Evolutionary conservation across 2,329 filamentous ascomycete species (phyloP), one percentile per base, ranked within the genome.

Genomic region (Zymoseptoria tritici): DNA sequence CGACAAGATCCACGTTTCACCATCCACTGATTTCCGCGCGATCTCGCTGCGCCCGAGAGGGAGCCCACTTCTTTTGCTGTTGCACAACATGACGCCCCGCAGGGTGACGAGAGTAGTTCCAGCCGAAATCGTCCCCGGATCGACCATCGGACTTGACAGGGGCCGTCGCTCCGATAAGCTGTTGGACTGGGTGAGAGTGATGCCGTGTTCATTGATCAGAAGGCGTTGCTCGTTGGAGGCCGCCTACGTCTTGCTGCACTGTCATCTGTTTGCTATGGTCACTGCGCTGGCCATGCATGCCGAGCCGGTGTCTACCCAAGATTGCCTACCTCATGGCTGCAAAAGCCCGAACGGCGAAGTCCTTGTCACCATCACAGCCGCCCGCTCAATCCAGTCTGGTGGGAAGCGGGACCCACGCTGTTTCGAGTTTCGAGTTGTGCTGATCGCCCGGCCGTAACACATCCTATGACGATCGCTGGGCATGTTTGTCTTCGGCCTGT

Each of bases 1-100:
- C 36, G 52, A 53, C 42, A 54, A 58, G 24, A 59, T 54, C 49
- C 57, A 56, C 52, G 62, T 60, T 61, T 62, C 60, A 62, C 53
- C 51, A 52, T 51, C 57, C 57, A 61, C 62, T 64, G 57, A 60
- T 62, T 56, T 54, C 53, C 56, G 50, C 50, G 54, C 57, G 24
- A 57, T 56, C 52, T 36, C 58, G 19, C 55, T 46, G 31, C 55
- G 52, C n/a, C 22, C 50, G n/a, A 53, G 24, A 53, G 29, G 9
- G 24, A 22, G 52, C 20, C 52, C 52, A 53, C 22, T 24, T 53
- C 52, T 53, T 53, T 4, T 3, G 16, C 4, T 46, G 52, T 53
- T 8, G 22, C 52, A 53, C 52, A 31, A 19, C 52, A 53, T 24
- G 26, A 53, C 20, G 52, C 52, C 11, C 9, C 20, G 16, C 22